Conservation (phyloP, 2,329 filamentous ascomycete species). For the Lachnellula cervina region DNA sequence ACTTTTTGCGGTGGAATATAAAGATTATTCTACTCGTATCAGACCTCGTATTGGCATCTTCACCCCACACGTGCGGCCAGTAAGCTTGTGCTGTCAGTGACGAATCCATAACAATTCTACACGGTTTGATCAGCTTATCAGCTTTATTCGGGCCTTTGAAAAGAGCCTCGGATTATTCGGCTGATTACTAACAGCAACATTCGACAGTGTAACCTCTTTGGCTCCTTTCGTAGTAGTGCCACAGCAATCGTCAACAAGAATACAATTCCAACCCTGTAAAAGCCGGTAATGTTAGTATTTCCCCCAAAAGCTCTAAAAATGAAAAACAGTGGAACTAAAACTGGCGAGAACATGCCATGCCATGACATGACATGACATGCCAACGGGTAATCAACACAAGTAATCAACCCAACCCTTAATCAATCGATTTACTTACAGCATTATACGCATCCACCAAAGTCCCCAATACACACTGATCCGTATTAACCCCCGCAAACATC, state of each 20-base stretch:
- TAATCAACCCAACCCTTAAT: too few species aligned
- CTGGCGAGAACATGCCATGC: too few species aligned
- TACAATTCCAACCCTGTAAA: slow-evolving; percentile 28
- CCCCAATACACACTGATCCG: slow-evolving; percentile 55
- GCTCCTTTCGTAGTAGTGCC: slow-evolving; percentile 43
- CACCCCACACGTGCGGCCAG: slow-evolving; percentile 12
- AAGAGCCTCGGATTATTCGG: not conserved
- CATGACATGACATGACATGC: too few species aligned
- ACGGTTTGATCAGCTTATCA: not conserved
- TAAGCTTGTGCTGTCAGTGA: slow-evolving; percentile 18
- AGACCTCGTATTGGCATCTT: not conserved
- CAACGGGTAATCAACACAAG: too few species aligned
- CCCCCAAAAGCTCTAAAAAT: not conserved
- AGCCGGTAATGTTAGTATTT: not conserved
- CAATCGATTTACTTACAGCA: slow-evolving; percentile 46
- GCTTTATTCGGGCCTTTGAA: not conserved
- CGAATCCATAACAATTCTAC: slow-evolving; percentile 22
- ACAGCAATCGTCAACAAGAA: slow-evolving; percentile 51
- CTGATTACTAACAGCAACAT: slow-evolving; percentile 34
- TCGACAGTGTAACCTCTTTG: slow-evolving; percentile 34
- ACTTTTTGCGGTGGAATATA: slow-evolving; percentile 1
- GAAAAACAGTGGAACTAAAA: too few species aligned
- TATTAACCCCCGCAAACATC: slow-evolving; percentile 56
- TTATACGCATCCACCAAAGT: slow-evolving; percentile 52
- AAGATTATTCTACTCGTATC: not conserved